phyloP scores from a whole-genome alignment of 495 filamentous ascomycete genomes.

The Lophiotrema nucula region DNA sequence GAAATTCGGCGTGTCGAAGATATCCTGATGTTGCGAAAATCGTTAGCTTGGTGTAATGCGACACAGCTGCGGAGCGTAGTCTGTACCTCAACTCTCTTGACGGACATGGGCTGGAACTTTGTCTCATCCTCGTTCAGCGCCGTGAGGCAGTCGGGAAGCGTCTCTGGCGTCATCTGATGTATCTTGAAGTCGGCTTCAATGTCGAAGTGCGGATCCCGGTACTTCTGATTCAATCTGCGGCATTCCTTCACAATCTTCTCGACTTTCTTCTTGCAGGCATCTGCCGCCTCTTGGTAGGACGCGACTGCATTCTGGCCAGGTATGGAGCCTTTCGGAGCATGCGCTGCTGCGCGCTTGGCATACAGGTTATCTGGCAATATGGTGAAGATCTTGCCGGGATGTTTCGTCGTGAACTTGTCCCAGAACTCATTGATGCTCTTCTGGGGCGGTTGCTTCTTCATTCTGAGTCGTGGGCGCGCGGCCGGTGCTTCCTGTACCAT shows the following conservation, averaged over 20 bases:
- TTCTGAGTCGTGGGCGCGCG: constrained; percentile 12
- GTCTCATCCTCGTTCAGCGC: constrained; percentile 25
- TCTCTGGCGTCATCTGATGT: constrained; percentile 58
- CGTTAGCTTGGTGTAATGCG: constrained; percentile 7
- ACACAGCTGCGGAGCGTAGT: constrained; percentile 2
- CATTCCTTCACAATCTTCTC: constrained; percentile 82
- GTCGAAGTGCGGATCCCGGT: constrained; percentile 85
- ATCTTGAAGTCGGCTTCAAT: constrained; percentile 76
- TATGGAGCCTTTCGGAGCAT: constrained; percentile 51
- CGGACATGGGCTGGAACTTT: constrained; percentile 33
- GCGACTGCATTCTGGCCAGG: constrained; percentile 56
- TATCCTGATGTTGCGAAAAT: constrained; percentile 53
- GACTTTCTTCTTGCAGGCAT: constrained; percentile 70
- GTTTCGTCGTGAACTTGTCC: constrained; percentile 68
- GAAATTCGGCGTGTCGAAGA: constrained; percentile 85
- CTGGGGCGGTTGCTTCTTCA: constrained; percentile 60
- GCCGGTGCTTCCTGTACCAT: constrained; percentile 20
- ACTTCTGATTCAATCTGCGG: constrained; percentile 81
- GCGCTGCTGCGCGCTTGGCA: constrained; percentile 60
- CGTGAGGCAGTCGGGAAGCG: constrained; percentile 50
- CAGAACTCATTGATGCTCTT: constrained; percentile 74
- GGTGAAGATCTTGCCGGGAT: constrained; percentile 63
- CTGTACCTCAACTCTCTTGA: constrained; percentile 43
- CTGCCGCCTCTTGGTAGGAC: constrained; percentile 71
- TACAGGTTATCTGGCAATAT: constrained; percentile 73